These are phyloP conservation scores for Penicillium sp. DNA, from an alignment of 2,329 filamentous ascomycete species.

Conservation along the genomic window DNA sequence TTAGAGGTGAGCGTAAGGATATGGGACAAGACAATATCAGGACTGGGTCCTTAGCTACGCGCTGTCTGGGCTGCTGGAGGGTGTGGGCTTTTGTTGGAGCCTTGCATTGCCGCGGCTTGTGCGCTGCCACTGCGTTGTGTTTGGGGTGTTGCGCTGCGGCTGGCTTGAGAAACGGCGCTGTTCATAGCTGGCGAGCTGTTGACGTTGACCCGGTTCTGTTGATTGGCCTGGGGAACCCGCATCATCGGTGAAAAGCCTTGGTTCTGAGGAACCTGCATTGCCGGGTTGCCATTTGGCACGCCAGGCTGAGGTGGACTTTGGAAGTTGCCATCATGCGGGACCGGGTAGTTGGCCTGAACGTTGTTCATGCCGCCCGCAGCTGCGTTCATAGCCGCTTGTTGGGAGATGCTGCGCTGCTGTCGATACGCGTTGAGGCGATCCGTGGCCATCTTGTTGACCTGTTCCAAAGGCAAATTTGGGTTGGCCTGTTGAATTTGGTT, in stretches of 20 bases:
- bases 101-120: conserved; percentile 39
- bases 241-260: conserved; percentile 55
- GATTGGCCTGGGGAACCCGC: conserved; percentile 49
- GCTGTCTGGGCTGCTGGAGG: conserved; percentile 43
- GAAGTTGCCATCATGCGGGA: conserved; percentile 40
- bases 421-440: conserved; percentile 51
- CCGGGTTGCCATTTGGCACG: conserved; percentile 34
- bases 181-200: conserved; percentile 47
- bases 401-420: conserved; percentile 48
- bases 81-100: conserved; percentile 43
- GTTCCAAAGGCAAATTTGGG: conserved; percentile 53
- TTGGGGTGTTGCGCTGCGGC: conserved; percentile 47
- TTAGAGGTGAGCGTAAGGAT: conserved; percentile 1
- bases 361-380: conserved; percentile 48
- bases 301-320: conserved; percentile 32
- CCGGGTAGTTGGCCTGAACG: conserved; percentile 41
- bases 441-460: conserved; percentile 53
- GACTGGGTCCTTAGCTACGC: conserved; percentile 25
- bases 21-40: background rate
- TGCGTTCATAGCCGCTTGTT: conserved; percentile 51
- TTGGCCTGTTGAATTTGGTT: conserved; percentile 53
- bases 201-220: conserved; percentile 40
- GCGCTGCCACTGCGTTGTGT: conserved; percentile 45
- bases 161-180: conserved; percentile 41
- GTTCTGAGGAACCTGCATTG: conserved; percentile 47